phyloP scores from a whole-genome alignment of 2,329 filamentous ascomycete species.

The Curvularia spicifera region DNA sequence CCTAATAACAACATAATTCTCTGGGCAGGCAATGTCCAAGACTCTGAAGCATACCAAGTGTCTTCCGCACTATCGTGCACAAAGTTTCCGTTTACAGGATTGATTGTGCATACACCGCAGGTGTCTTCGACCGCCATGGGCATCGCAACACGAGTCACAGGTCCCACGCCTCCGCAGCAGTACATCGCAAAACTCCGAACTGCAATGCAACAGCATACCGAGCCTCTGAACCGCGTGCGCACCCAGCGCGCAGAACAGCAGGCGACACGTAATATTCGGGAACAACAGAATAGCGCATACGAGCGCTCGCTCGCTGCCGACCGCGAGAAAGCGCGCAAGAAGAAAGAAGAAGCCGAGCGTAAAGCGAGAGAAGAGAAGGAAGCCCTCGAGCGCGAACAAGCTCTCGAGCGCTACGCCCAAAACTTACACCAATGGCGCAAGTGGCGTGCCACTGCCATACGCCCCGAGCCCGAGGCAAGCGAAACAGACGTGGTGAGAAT shows the following conservation, averaged over 20 bases:
- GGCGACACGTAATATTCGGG: slow-evolving; percentile 78
- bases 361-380: slow-evolving; percentile 68
- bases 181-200: slow-evolving; percentile 77
- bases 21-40: slow-evolving; percentile 92
- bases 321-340: slow-evolving; percentile 78
- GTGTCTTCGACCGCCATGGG: slow-evolving; percentile 89
- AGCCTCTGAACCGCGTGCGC: slow-evolving; percentile 76
- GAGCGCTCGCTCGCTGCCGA: slow-evolving; percentile 89
- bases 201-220: slow-evolving; percentile 76
- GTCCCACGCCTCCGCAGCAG: slow-evolving; percentile 71
- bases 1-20: slow-evolving; percentile 80
- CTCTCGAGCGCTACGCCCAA: slow-evolving; percentile 61
- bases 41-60: slow-evolving; percentile 93
- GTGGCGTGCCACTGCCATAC: slow-evolving; percentile 76
- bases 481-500: slow-evolving; percentile 76
- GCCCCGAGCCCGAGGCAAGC: slow-evolving; percentile 69
- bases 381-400: slow-evolving; percentile 68
- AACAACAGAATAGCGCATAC: slow-evolving; percentile 91
- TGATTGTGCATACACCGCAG: slow-evolving; percentile 86
- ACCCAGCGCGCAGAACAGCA: slow-evolving; percentile 80
- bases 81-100: slow-evolving; percentile 87
- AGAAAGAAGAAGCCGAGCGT: slow-evolving; percentile 74
- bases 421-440: slow-evolving; percentile 74
- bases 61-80: slow-evolving; percentile 85
- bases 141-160: slow-evolving; percentile 78